phyloP scores from a whole-genome alignment of 2,329 filamentous ascomycete species.

The Neurospora crassa region DNA sequence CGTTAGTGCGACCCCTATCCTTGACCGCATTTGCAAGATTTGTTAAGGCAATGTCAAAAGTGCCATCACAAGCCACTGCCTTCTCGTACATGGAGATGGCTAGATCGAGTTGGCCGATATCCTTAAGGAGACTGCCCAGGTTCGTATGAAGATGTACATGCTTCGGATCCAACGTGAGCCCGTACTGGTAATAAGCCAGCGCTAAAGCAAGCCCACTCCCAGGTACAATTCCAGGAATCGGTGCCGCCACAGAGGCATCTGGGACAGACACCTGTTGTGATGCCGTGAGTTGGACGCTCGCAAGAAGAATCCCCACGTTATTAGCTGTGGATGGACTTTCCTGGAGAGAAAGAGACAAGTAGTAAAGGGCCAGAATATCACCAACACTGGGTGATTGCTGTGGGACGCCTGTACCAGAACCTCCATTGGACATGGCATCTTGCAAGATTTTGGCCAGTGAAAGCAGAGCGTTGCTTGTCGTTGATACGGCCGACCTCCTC shows the following conservation, averaged over 20 bases:
- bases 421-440: constrained; percentile 78
- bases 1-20: constrained; percentile 83
- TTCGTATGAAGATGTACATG: constrained; percentile 98
- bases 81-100: constrained; percentile 97
- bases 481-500: constrained; percentile 74
- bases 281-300: constrained; percentile 70
- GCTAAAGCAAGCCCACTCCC: constrained; percentile 85
- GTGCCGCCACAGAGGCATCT: constrained; percentile 21
- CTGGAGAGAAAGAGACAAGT: constrained; percentile 85
- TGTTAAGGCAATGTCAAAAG: constrained; percentile 91
- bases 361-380: constrained; percentile 91
- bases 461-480: constrained; percentile 88
- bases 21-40: constrained; percentile 98
- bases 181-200: constrained; percentile 91
- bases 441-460: constrained; percentile 97
- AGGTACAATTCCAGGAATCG: constrained; percentile 68
- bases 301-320: constrained; percentile 94
- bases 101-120: constrained; percentile 83
- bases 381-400: constrained; percentile 67
- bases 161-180: constrained; percentile 71
- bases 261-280: constrained; percentile 22
- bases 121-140: constrained; percentile 86
- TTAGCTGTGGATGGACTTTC: constrained; percentile 97
- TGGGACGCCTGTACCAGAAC: constrained; percentile 41
- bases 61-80: constrained; percentile 83